phyloP scores from a whole-genome alignment of 2,329 filamentous ascomycete genomes.

The Neoarthrinium moseri region DNA sequence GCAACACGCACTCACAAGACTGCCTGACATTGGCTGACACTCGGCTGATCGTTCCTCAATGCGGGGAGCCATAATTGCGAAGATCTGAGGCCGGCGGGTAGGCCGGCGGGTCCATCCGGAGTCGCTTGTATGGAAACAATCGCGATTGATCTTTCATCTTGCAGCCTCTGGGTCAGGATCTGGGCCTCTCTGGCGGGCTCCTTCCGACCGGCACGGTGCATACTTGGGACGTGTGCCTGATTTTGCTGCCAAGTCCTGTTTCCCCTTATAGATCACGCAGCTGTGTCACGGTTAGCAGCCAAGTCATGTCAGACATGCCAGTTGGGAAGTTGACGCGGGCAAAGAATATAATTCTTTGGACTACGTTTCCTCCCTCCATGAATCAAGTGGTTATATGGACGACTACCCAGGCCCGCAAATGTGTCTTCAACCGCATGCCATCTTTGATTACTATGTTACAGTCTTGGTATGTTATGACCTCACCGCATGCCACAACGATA shows the following conservation, averaged over 20 bases:
- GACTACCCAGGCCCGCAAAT: too few species aligned
- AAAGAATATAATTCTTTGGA: too few species aligned
- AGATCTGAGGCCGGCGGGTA: not conserved
- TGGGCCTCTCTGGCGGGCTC: not conserved
- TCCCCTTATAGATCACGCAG: not conserved
- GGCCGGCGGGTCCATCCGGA: not conserved
- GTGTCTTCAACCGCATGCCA: too few species aligned
- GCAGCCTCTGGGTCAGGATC: not conserved
- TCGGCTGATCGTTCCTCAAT: too few species aligned
- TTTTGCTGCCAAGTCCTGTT: not conserved
- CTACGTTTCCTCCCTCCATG: too few species aligned
- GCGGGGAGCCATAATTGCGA: not conserved
- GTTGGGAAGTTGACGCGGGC: too few species aligned
- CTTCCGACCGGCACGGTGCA: not conserved
- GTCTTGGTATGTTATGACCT: too few species aligned
- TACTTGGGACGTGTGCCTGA: not conserved
- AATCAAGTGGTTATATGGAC: too few species aligned
- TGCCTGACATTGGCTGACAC: too few species aligned
- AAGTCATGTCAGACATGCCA: too few species aligned
- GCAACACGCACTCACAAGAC: not conserved
- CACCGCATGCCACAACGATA: too few species aligned
- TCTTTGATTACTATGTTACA: too few species aligned
- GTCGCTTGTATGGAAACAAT: not conserved
- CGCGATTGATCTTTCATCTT: slow-evolving; percentile 8
- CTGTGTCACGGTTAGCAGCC: not conserved